Conservation (phyloP, 306 rosid species). For the Potentilla sterilis region DNA sequence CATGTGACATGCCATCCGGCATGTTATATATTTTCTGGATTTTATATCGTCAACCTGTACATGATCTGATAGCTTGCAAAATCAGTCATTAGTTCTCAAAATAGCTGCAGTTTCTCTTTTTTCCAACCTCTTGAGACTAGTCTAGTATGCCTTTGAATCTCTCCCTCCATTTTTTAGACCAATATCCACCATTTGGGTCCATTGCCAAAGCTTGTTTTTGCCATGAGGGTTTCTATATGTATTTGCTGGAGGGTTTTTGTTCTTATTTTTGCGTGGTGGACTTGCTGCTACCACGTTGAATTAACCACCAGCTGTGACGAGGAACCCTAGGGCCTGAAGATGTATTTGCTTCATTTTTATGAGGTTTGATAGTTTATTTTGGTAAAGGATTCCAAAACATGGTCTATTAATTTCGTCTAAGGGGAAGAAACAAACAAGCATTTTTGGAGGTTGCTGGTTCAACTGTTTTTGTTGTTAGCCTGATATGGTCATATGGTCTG, state of each 20-base stretch:
- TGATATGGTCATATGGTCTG: not conserved
- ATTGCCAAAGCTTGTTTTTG: constrained; percentile 20
- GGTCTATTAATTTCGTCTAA: not conserved
- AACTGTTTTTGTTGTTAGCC: not conserved
- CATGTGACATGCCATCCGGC: constrained; percentile 20
- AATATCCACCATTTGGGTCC: not conserved
- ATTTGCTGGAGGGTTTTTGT: constrained; percentile 15
- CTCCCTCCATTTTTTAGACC: constrained; percentile 12
- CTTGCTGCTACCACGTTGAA: constrained; percentile 23
- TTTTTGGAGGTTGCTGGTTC: not conserved
- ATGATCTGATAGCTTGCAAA: constrained; percentile 6
- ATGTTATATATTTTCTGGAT: not conserved
- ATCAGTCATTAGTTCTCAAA: not conserved
- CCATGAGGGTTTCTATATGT: not conserved
- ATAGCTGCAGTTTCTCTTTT: not conserved
- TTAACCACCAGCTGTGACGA: constrained; percentile 4
- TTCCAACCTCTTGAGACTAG: not conserved
- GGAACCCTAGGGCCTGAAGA: not conserved
- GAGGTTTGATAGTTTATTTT: constrained; percentile 5
- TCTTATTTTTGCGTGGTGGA: constrained; percentile 31
- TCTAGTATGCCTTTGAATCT: not conserved
- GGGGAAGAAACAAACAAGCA: not conserved
- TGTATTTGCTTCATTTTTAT: not conserved
- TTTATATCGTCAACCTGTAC: constrained; percentile 1
- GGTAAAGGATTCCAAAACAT: not conserved